Evolutionary conservation across 306 rosid species (phyloP).

Genomic region (Hippophae tibetana): DNA sequence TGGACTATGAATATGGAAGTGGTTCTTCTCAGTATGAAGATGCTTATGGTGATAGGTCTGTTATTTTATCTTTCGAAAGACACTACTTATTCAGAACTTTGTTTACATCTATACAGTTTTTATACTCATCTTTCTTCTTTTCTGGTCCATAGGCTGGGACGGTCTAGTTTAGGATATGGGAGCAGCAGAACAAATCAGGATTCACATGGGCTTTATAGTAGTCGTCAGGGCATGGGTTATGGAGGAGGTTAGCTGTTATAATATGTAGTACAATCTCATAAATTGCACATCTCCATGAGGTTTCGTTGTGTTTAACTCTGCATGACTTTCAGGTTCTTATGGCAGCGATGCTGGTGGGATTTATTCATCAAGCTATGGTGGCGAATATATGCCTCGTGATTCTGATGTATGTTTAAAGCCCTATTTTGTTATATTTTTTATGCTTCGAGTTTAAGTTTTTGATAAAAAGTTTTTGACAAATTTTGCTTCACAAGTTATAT

Average conservation of each 20-base stretch:
- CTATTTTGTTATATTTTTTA: background rate
- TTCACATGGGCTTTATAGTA: conserved; percentile 58
- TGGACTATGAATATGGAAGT: conserved; percentile 75
- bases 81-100: background rate
- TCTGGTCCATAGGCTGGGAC: conserved; percentile 50
- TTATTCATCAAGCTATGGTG: conserved; percentile 82
- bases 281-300: background rate
- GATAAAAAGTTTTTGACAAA: background rate
- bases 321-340: conserved; percentile 54
- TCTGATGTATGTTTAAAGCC: conserved; percentile 55
- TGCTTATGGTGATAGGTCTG: conserved; percentile 76
- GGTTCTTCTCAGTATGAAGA: conserved; percentile 68
- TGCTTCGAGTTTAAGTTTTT: background rate
- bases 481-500: background rate
- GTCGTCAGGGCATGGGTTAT: conserved; percentile 55
- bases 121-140: conserved; percentile 6
- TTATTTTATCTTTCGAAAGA: conserved; percentile 5
- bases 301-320: background rate
- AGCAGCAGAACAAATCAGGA: conserved; percentile 65
- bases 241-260: conserved; percentile 37
- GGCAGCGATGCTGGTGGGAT: conserved; percentile 57
- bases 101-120: background rate
- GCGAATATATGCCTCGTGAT: conserved; percentile 65
- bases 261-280: background rate
- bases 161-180: conserved; percentile 64